Conservation (phyloP, 176 grass and related monocot species). For the Oryza nivara region DNA sequence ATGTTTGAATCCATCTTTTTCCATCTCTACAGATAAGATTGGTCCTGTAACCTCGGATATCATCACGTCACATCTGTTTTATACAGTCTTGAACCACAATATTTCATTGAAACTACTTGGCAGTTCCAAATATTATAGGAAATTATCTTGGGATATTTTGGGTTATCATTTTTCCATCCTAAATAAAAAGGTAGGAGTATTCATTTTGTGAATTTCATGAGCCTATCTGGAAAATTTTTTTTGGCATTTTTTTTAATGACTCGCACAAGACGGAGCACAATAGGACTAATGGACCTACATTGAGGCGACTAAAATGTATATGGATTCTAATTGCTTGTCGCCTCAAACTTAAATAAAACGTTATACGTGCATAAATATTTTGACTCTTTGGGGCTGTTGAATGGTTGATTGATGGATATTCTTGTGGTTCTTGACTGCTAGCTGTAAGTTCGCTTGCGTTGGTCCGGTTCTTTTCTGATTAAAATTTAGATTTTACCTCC, state of each 20-base stretch:
- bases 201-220: neutral
- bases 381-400: neutral
- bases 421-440: too few relatives aligned
- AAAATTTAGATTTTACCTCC: too few relatives aligned
- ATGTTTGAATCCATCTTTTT: neutral
- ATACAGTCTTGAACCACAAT: neutral
- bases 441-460: too few relatives aligned
- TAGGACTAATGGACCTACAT: too few relatives aligned
- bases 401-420: neutral
- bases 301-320: neutral
- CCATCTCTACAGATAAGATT: neutral
- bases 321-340: neutral
- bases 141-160: neutral
- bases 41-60: neutral
- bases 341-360: neutral
- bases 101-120: neutral
- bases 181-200: too few relatives aligned
- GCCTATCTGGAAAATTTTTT: neutral
- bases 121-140: conserved; percentile 15
- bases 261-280: too few relatives aligned
- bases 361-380: neutral
- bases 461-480: too few relatives aligned
- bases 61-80: neutral
- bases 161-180: too few relatives aligned
- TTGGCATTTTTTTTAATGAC: neutral